phyloP scores from a whole-genome alignment of 768 basidiomycete genomes.

The Boletus subparvulus region DNA sequence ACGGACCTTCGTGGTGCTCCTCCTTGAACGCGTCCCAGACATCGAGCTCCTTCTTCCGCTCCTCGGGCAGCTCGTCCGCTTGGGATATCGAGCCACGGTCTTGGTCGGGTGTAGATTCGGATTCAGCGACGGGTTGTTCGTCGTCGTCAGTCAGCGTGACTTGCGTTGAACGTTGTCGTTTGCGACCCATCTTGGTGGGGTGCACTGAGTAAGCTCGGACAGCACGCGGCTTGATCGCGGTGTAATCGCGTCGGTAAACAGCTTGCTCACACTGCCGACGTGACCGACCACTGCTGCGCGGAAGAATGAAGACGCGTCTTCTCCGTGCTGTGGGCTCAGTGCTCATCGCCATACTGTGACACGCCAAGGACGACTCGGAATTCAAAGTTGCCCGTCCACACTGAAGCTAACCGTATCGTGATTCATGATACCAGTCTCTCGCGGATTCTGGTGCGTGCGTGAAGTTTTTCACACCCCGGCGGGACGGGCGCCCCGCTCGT shows the following conservation, averaged over 20 bases:
- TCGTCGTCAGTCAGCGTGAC: conserved; percentile 35
- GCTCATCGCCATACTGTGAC: not conserved
- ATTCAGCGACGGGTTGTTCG: conserved; percentile 19
- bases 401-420: not conserved
- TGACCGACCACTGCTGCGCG: not conserved
- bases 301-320: not conserved
- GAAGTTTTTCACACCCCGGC: not conserved
- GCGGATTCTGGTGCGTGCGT: not conserved
- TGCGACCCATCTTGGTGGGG: conserved; percentile 35
- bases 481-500: not conserved
- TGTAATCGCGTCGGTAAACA: not conserved
- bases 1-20: conserved; percentile 73
- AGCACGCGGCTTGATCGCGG: conserved; percentile 7
- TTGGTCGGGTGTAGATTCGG: conserved; percentile 8
- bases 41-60: conserved; percentile 54
- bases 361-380: not conserved
- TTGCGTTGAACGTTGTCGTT: conserved; percentile 47
- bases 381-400: not conserved
- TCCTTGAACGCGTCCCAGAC: conserved; percentile 77
- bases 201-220: conserved; percentile 1
- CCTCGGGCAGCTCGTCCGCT: conserved; percentile 14
- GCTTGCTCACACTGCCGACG: not conserved
- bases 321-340: not conserved
- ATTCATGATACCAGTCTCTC: not conserved
- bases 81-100: not conserved